Evolutionary conservation across 768 basidiomycete species (phyloP).

Genomic region (Tulasnella sp.): DNA sequence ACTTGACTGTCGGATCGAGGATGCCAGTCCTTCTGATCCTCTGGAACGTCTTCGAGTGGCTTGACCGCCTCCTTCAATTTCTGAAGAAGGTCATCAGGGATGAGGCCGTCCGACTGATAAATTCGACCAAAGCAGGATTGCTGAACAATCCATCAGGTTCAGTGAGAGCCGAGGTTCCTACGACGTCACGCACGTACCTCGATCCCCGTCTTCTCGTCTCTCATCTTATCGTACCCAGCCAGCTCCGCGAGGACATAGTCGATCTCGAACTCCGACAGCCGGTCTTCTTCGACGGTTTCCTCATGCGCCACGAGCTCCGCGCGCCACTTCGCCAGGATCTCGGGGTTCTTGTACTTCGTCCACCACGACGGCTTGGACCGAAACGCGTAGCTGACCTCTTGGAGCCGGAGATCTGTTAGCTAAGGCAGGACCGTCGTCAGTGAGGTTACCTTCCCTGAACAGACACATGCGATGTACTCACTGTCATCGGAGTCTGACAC

Average conservation of each 20-base stretch:
- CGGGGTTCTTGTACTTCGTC: constrained; percentile 4
- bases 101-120: constrained; percentile 26
- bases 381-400: not conserved
- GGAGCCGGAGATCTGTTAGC: not conserved
- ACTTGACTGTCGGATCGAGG: constrained; percentile 34
- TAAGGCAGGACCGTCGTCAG: not conserved
- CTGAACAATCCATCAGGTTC: too few species aligned
- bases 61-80: constrained; percentile 22
- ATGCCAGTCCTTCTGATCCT: constrained; percentile 35
- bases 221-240: not conserved
- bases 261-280: not conserved
- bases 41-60: constrained; percentile 29
- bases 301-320: not conserved
- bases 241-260: constrained; percentile 8
- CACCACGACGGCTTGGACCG: constrained; percentile 11
- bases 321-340: constrained; percentile 3
- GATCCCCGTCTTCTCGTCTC: constrained; percentile 3
- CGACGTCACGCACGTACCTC: not conserved
- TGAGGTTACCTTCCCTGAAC: not conserved
- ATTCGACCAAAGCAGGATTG: constrained; percentile 18
- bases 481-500: not conserved
- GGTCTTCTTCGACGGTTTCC: not conserved
- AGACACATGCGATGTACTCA: not conserved
- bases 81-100: constrained; percentile 21
- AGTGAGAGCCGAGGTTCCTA: too few species aligned